Percentiles rank a stretch among this genome's conserved stretches.
phyloP scores from a whole-genome alignment of 164 flowering plant genomes.

The Hamamelis virginiana region DNA sequence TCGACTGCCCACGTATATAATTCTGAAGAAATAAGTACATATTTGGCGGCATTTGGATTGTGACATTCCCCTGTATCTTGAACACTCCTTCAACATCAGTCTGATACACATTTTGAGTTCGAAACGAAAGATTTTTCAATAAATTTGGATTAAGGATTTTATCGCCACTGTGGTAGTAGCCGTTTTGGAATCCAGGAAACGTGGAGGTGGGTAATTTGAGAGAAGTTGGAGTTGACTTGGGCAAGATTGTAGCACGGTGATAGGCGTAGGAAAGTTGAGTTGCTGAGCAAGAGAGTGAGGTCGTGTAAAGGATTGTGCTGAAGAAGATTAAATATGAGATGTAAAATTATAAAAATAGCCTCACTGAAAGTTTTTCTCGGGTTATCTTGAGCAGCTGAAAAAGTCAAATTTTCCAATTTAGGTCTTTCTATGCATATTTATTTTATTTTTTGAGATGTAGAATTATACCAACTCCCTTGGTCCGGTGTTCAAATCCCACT shows the following conservation, averaged over 20 bases:
- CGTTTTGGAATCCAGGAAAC: neutral
- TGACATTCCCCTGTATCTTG: conserved; percentile 18
- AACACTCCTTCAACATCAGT: conserved; percentile 18
- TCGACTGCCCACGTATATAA: no score
- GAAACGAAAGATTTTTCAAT: neutral
- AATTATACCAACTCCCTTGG: no score
- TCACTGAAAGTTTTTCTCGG: no score
- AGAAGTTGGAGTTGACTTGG: neutral
- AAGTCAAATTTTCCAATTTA: no score
- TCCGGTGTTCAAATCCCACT: no score
- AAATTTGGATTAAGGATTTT: neutral
- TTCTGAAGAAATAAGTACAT: neutral
- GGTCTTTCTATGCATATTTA: no score
- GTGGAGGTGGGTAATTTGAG: neutral
- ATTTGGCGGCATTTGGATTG: neutral
- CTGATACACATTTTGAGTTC: neutral
- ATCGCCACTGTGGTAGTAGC: no score
- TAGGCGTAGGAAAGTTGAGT: neutral
- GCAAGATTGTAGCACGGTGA: neutral
- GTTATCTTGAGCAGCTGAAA: no score
- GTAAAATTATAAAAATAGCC: no score
- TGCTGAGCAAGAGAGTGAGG: neutral
- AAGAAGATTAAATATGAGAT: no score
- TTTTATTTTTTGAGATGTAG: no score
- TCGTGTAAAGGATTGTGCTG: no score